Base-by-base conservation (phyloP, 2,329 filamentous ascomycete species). In the Pseudopyrenochaeta lycopersici region DNA sequence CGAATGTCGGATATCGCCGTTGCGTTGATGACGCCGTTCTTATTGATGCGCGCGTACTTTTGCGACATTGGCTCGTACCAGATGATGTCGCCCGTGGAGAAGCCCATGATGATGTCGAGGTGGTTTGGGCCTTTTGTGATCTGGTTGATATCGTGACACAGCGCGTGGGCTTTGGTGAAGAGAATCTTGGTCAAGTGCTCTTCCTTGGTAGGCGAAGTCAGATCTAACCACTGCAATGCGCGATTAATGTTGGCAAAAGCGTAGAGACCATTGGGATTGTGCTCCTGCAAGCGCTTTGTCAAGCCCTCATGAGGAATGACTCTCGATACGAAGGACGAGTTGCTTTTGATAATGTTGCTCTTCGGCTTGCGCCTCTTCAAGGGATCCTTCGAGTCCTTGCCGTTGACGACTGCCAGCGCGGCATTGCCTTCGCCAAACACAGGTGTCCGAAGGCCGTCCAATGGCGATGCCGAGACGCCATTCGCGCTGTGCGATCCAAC, bases 31-130 rank as follows among this genome's bases (percentile, higher is more conserved):
- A 90, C 85, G 20, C 94, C 94, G 74, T 98, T 98, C 79, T 99
- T 99, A 73, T 99, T 99, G 68, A 99, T 83, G 17, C 95, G 88
- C 2, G 92, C 91, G 76, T 99, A 99, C 72, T 96, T 92, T 68
- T 98, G 94, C 33, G 92, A 94, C 68, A 97, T 91, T 10, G 95
- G 93, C 76, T 99, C 95, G 81, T 95, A 98, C 95, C 95, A 99
- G 58, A 99, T 94, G 42, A 99, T 92, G 75, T 99, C 95, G 33
- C 93, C 92, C 0, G 93, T 96, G 6, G 94, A 97, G 70, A 97
- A 98, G 1, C 95, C 95, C 87, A 99, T 90, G 52, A 97, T 88
- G 17, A 99, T 82, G 72, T 99, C 95, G 36, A 99, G 83, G 70
- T 98, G 94, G 4, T 84, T 87, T 3, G 84, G 73, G 45, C 86